Evolutionary conservation across 768 basidiomycete species (phyloP), one percentile per base, ranked within the genome.

Genomic region (Tulasnella sp.): DNA sequence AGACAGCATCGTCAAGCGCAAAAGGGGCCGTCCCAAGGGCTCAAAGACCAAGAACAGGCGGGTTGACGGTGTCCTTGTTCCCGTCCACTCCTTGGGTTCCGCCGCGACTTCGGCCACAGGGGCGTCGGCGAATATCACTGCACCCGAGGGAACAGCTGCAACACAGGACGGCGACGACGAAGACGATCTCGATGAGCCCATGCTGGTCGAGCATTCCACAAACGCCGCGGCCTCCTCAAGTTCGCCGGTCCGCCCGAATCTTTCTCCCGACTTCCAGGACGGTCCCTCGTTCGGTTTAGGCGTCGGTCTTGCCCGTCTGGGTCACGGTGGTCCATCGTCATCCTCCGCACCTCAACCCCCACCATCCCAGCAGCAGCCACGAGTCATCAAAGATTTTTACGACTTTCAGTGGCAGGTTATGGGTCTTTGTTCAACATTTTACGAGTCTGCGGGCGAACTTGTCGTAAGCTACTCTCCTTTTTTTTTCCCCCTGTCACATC

Each of bases 21-120:
- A 78, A 45, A 67, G 78, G 29, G 78, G 78, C 42, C 77, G 78
- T 42, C 78, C 78, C 64, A 78, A 78, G 40, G 78, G 78, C n/a
- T 78, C 78, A 31, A 78, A 78, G 70, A 78, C 78, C 0, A 78
- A 77, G 73, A 71, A 52, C 40, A 40, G 38, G 25, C 76, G 71
- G 31, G 17, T 58, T 9, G 77, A 74, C 64, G 72, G 74, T 19
- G 72, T 45, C 37, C 52, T 75, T 38, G 72, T 73, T 67, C 72
- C 77, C 25, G 36, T 77, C 36, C 74, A 58, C n/a, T 54, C 72
- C 31, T 38, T 52, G 54, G 73, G 49, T 29, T 29, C 69, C 29
- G 69, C 69, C 40, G 69, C 69, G 36, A 42, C 69, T 70, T 70
- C 69, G 36, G 36, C 69, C 7, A 70, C 69, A 70, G 69, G 69